Evolutionary conservation across 1,284 basidiomycete species (phyloP).

Genomic region (Cryptococcus depauperatus): DNA sequence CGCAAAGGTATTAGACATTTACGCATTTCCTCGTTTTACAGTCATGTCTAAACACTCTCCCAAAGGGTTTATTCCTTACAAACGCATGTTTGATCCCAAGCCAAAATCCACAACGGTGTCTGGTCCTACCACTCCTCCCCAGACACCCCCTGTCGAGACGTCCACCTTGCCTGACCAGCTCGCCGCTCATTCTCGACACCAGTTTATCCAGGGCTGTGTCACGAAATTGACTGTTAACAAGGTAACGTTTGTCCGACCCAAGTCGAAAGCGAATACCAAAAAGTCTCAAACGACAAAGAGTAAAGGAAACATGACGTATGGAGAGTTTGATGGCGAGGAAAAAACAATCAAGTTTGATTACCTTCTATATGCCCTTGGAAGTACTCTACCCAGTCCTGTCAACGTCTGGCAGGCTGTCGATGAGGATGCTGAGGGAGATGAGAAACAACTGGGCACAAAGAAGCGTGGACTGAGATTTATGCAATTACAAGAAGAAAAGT

Average conservation of each 20-base stretch:
- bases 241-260: slow-evolving; percentile 47
- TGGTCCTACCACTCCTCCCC: slow-evolving; percentile 14
- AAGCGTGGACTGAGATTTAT: slow-evolving; percentile 25
- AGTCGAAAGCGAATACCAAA: slow-evolving; percentile 1
- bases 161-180: not conserved
- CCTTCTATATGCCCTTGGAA: slow-evolving; percentile 45
- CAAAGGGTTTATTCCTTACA: slow-evolving; percentile 59
- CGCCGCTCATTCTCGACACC: slow-evolving; percentile 21
- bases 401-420: slow-evolving; percentile 34
- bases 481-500: slow-evolving; percentile 21
- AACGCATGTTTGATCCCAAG: slow-evolving; percentile 45
- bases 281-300: not conserved
- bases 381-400: slow-evolving; percentile 40
- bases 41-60: slow-evolving; percentile 46
- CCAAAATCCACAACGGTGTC: slow-evolving; percentile 15
- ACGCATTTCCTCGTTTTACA: slow-evolving; percentile 49
- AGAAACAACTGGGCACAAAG: slow-evolving; percentile 31
- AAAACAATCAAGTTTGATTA: slow-evolving; percentile 45
- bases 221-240: slow-evolving; percentile 47
- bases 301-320: slow-evolving; percentile 12
- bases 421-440: slow-evolving; percentile 13
- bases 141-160: slow-evolving; percentile 3
- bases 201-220: slow-evolving; percentile 50
- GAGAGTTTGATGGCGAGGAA: slow-evolving; percentile 23
- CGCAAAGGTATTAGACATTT: slow-evolving; percentile 37